These are phyloP conservation scores for Mikania micrantha DNA, from an alignment of 129 eudicot genomes.

Conservation along the genomic window DNA sequence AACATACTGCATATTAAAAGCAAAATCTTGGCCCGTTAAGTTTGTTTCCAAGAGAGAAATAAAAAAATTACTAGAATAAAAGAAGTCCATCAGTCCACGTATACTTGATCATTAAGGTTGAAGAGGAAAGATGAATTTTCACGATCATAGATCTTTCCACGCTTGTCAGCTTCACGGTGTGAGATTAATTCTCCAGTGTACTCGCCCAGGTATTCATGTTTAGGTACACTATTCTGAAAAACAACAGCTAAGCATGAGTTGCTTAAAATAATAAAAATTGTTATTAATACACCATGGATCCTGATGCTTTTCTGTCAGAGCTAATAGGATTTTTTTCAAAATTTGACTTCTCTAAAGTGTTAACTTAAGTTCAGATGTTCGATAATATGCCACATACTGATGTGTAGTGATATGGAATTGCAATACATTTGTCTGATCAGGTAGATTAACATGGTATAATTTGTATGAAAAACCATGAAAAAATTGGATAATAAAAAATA, in stretches of 20 bases:
- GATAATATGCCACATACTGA: not conserved
- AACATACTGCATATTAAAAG: slow-evolving; percentile 55
- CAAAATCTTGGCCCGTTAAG: not conserved
- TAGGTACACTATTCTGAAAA: slow-evolving; percentile 68
- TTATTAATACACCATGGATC: not conserved
- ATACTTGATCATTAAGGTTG: slow-evolving; percentile 76
- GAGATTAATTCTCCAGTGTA: slow-evolving; percentile 88
- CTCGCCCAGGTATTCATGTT: slow-evolving; percentile 94
- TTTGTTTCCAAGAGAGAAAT: not conserved
- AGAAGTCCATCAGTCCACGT: not conserved
- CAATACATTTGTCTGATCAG: not conserved
- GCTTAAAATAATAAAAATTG: not conserved
- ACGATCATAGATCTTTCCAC: slow-evolving; percentile 86
- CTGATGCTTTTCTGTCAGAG: not conserved
- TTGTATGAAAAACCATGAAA: not conserved
- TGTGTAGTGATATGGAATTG: not conserved
- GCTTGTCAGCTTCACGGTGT: slow-evolving; percentile 89
- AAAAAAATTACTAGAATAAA: not conserved
- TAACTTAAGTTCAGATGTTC: not conserved
- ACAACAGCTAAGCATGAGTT: slow-evolving; percentile 12
- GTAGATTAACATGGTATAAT: not conserved
- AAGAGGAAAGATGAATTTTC: slow-evolving; percentile 83
- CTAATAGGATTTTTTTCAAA: not conserved
- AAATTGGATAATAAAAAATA: not conserved
- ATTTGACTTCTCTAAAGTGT: not conserved